Evolutionary conservation across 495 filamentous ascomycete species (phyloP), one percentile per base, ranked within the genome.

Genomic region (Tuber umbilicatum): DNA sequence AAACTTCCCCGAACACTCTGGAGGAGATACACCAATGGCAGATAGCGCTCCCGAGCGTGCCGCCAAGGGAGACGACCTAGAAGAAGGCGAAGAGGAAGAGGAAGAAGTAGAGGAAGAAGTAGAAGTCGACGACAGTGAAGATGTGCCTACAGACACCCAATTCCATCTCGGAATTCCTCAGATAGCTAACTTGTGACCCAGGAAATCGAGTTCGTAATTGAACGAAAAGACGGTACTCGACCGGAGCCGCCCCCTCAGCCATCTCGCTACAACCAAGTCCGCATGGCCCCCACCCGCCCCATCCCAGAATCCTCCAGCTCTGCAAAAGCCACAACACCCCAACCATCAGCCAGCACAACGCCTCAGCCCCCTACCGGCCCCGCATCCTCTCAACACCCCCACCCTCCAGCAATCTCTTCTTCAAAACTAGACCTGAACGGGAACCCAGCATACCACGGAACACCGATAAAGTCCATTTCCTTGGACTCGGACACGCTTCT

Each of bases 131-230:
- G 84, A 88, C 82, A 85, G 79, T 76, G 84, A 86, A 71, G 75
- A 81, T 80, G 79, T 81, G 74, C 38, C 47, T 60, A 69, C 35
- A 3, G 31, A 21, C 39, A 47, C 27, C 35, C 19, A n/a, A n/a
- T 72, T 55, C 47, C 45, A 21, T 73, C 71, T 71, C 5, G 67
- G 81, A 73, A 39, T 23, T n/a, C 45, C 47, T 17, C 64, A 70
- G 17, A 73, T 68, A 39, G 47, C 31, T 14, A 40, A 35, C 39
- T 27, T 60, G 23, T 27, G 27, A 70, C 82, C 78, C 83, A 97
- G 89, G 95, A 98, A 75, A 91, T 99, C 79, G 94, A 98, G 80
- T 96, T 99, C 80, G 96, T 97, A 78, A 94, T 92, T 75, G 95
- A 94, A 79, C 85, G 88, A 43, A 92, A 95, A 84, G 93, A 94